phyloP scores from a whole-genome alignment of 1,284 basidiomycete species.

The Trichosporon inkin region DNA sequence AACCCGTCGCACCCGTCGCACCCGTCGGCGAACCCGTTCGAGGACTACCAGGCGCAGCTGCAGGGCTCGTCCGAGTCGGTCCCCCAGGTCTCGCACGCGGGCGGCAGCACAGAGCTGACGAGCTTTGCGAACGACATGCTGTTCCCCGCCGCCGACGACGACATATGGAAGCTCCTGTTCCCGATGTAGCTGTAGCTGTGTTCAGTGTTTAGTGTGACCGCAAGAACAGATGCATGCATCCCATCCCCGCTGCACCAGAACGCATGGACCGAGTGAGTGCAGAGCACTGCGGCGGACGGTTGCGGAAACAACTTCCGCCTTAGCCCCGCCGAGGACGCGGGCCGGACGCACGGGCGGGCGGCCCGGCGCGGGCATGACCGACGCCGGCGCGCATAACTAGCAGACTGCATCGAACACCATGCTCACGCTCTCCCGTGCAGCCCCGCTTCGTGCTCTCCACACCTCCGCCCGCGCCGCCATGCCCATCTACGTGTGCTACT shows the following conservation, averaged over 20 bases:
- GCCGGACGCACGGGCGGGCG: too few relatives aligned
- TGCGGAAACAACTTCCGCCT: too few relatives aligned
- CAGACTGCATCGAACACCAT: too few relatives aligned
- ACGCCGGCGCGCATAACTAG: too few relatives aligned
- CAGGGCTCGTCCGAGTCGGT: background rate
- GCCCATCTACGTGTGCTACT: constrained; percentile 41
- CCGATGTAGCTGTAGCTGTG: constrained; percentile 10
- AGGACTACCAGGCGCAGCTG: constrained; percentile 7
- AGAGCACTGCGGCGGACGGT: too few relatives aligned
- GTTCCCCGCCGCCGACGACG: constrained; percentile 31
- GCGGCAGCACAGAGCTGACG: background rate
- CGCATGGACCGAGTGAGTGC: too few relatives aligned
- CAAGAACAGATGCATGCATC: too few relatives aligned
- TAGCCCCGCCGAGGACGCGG: too few relatives aligned
- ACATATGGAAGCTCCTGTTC: constrained; percentile 34
- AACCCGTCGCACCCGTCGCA: constrained; percentile 14
- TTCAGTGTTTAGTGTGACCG: too few relatives aligned
- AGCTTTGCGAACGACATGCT: constrained; percentile 18
- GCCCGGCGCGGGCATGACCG: too few relatives aligned
- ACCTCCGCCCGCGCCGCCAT: constrained; percentile 20
- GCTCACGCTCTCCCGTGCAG: background rate
- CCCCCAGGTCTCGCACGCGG: background rate
- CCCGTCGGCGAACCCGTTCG: constrained; percentile 8
- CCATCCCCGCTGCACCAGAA: too few relatives aligned
- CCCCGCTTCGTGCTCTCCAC: constrained; percentile 3